phyloP scores from a whole-genome alignment of 139 green algal species.

The Chlorella sp. region DNA sequence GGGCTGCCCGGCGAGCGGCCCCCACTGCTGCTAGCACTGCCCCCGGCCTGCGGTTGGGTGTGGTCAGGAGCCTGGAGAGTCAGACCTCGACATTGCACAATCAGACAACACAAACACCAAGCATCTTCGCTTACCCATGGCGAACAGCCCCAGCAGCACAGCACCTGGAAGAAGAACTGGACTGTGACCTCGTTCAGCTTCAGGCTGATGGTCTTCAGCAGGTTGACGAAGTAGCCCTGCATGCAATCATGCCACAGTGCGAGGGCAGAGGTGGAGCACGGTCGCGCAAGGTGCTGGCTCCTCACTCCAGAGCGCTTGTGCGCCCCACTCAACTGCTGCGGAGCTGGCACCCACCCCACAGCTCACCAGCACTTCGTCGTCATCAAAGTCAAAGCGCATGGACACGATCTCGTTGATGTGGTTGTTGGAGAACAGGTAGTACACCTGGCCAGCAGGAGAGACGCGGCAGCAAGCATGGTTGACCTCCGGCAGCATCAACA shows the following conservation, averaged over 20 bases:
- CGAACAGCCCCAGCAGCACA: no score
- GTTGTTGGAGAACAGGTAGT: slow-evolving; percentile 98
- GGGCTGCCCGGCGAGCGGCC: not conserved
- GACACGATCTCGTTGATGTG: slow-evolving; percentile 96
- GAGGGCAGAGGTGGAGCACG: no score
- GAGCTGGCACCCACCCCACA: slow-evolving; percentile 5
- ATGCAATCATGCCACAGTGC: not conserved
- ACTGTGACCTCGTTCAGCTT: slow-evolving; percentile 92
- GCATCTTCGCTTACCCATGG: no score
- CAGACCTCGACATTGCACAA: no score
- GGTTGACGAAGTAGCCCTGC: slow-evolving; percentile 97
- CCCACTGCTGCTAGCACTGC: not conserved
- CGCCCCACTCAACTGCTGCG: no score
- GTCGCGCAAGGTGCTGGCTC: no score
- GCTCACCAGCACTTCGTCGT: slow-evolving; percentile 93
- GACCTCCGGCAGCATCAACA: no score
- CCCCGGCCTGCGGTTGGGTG: not conserved
- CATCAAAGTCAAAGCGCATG: slow-evolving; percentile 93
- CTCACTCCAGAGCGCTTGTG: no score
- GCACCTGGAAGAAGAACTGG: slow-evolving; percentile 91
- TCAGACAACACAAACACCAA: no score
- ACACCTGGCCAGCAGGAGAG: slow-evolving; percentile 63
- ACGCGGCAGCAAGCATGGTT: no score
- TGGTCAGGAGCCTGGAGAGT: no score
- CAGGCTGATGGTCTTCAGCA: slow-evolving; percentile 96